Evolutionary conservation across 2,329 filamentous ascomycete genomes (phyloP), one percentile per base, ranked within the genome.

Genomic region (Pseudopyricularia cyperi): DNA sequence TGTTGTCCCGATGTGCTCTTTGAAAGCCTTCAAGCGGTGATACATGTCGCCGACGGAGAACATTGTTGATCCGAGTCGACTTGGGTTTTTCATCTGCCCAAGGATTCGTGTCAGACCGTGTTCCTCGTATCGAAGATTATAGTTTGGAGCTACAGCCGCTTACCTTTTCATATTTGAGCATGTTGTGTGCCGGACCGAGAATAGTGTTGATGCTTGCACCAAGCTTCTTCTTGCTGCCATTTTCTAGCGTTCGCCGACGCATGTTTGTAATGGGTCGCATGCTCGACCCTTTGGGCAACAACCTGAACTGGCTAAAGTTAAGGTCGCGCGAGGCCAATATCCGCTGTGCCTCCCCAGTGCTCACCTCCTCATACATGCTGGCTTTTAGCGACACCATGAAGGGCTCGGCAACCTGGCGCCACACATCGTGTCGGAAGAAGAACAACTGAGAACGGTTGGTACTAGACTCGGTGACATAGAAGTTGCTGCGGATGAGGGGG

Each of bases 341-440:
- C 9, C 68, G 70, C 19, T 72, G 67, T 0, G 82, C 82, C 9
- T 75, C 71, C 0, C 73, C 71, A 0, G 73, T 61, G 42, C 76
- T 79, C 39, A 96, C 69, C 59, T 93, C 86, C 57, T 93, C 85
- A 56, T 96, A 88, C 77, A 94, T 89, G 8, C 70, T 75, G 2
- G 69, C 58, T 61, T 85, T 93, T 22, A 97, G 68, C 1, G 69
- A 69, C 1, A 73, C 65, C 62, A 96, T 71, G 0, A 84, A 80
- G 7, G 89, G 86, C 58, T 90, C 83, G 2, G 84, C 80, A 33
- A 97, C 66, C 39, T 75, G 75, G 50, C 79, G 80, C 93, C 93
- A 98, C 9, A 93, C 74, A 65, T 98, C 93, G 57, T 98, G 93
- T 4, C 91, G 85, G 63, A 96, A 97, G 68, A 89, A 98, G 65